A percentile compares a stretch with the other conserved stretches of the same genome.
Evolutionary conservation across 495 filamentous ascomycete genomes (phyloP).

Genomic region (Glonium stellatum): DNA sequence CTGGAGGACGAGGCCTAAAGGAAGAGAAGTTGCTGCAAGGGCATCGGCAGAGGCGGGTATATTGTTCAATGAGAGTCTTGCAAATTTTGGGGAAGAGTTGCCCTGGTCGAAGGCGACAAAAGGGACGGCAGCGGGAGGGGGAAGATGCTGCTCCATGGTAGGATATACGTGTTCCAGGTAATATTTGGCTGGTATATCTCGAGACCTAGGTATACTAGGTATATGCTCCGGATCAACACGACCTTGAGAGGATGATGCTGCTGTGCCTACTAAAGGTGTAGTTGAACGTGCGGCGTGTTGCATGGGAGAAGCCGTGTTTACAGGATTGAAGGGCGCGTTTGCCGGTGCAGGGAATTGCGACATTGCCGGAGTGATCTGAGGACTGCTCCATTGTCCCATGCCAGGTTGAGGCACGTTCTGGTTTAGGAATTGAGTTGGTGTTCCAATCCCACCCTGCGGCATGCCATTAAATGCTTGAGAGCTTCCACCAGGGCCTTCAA

Average conservation of each 20-base stretch:
- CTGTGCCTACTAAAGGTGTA: slow-evolving; percentile 19
- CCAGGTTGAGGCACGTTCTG: slow-evolving; percentile 31
- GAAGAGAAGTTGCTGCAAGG: slow-evolving; percentile 68
- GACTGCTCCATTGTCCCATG: slow-evolving; percentile 40
- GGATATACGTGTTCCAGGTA: slow-evolving; percentile 84
- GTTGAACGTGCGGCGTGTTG: slow-evolving; percentile 52
- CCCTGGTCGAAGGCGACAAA: slow-evolving; percentile 93
- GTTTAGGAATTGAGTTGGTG: slow-evolving; percentile 63
- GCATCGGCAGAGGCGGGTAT: slow-evolving; percentile 80
- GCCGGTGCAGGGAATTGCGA: slow-evolving; percentile 56
- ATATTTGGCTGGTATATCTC: slow-evolving; percentile 73
- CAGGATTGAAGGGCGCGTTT: slow-evolving; percentile 53
- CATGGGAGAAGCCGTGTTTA: slow-evolving; percentile 43
- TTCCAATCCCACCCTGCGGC: slow-evolving; percentile 49
- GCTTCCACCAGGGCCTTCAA: slow-evolving; percentile 61
- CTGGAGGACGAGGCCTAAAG: slow-evolving; percentile 82
- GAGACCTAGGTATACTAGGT: slow-evolving; percentile 79
- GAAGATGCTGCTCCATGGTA: slow-evolving; percentile 85
- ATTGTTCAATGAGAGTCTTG: slow-evolving; percentile 83
- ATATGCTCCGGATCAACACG: slow-evolving; percentile 88
- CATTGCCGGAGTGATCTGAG: slow-evolving; percentile 49
- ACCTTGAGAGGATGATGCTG: slow-evolving; percentile 52
- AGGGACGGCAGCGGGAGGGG: slow-evolving; percentile 81
- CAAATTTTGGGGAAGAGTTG: slow-evolving; percentile 92
- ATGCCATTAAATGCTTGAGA: slow-evolving; percentile 61